Evolutionary conservation across 192 early-diverging fungal genomes (phyloP).

Genomic region (Rhizoclosmatium globosum): DNA sequence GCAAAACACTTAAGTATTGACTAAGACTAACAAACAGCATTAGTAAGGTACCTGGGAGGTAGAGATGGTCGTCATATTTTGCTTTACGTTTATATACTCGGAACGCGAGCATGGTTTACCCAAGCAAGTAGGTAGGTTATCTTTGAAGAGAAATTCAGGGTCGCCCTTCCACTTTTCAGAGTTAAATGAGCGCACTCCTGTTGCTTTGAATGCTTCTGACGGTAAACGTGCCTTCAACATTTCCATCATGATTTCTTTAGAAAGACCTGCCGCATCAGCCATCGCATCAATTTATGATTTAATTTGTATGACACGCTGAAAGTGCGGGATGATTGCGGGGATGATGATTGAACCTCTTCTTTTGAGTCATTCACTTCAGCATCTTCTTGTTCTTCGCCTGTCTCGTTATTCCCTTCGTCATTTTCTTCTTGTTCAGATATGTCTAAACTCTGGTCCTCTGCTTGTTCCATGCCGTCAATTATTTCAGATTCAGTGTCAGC

Average conservation of each 20-base stretch:
- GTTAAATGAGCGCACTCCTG: neutral
- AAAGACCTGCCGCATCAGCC: neutral
- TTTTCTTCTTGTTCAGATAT: too few relatives aligned
- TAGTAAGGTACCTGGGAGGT: conserved; percentile 6
- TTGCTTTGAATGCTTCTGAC: neutral
- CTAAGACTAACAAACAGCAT: neutral
- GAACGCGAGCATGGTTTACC: conserved; percentile 6
- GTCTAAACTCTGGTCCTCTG: too few relatives aligned
- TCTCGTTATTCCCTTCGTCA: too few relatives aligned
- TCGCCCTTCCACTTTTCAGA: conserved; percentile 21
- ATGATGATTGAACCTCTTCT: too few relatives aligned
- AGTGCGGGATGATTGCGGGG: too few relatives aligned
- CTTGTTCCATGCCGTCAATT: too few relatives aligned
- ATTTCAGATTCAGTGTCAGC: too few relatives aligned
- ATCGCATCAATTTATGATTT: too few relatives aligned
- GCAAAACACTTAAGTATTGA: neutral
- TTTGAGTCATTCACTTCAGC: too few relatives aligned
- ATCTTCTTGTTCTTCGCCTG: too few relatives aligned
- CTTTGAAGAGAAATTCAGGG: neutral
- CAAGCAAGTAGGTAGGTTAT: conserved; percentile 18
- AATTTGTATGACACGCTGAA: too few relatives aligned
- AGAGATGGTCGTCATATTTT: conserved; percentile 6
- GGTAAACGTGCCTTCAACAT: neutral
- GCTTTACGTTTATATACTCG: conserved; percentile 12
- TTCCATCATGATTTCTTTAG: neutral